Percentiles rank a stretch among this genome's conserved stretches.
Conservation (phyloP, 2,329 filamentous ascomycete species). For the Phaeosphaeriaceae sp. region DNA sequence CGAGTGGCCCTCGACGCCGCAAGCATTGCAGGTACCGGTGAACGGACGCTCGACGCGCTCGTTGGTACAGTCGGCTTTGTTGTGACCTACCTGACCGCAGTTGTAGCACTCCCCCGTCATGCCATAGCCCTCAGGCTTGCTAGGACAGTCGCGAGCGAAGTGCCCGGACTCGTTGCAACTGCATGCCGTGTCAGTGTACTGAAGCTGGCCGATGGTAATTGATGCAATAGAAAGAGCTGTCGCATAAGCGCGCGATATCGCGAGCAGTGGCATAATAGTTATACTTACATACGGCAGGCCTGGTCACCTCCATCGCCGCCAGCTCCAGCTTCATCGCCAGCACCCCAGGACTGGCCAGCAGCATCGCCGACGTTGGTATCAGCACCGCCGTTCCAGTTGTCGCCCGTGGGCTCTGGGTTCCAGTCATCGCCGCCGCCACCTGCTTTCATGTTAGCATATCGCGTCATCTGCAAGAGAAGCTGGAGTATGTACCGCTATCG, state of each 20-base stretch:
- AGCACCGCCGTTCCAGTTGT: constrained; percentile 13
- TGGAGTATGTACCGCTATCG: constrained; percentile 16
- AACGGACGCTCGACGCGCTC: constrained; percentile 59
- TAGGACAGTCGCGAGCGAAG: constrained; percentile 58
- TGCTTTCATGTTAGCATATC: constrained; percentile 13
- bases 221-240: no score
- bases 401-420: no score
- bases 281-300: constrained; percentile 52
- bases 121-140: constrained; percentile 46
- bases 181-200: constrained; percentile 30
- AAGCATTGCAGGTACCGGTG: constrained; percentile 67
- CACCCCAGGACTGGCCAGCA: constrained; percentile 27
- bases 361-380: constrained; percentile 11
- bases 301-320: constrained; percentile 32
- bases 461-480: constrained; percentile 9
- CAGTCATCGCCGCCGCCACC: no score
- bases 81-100: constrained; percentile 67
- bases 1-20: constrained; percentile 61
- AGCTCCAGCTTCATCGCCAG: constrained; percentile 17
- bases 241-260: background rate
- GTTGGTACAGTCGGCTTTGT: constrained; percentile 68
- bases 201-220: no score
- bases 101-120: constrained; percentile 64
- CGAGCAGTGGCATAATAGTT: background rate
- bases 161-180: constrained; percentile 55